phyloP scores from a whole-genome alignment of 495 filamentous ascomycete genomes.

The Neurospora discreta region DNA sequence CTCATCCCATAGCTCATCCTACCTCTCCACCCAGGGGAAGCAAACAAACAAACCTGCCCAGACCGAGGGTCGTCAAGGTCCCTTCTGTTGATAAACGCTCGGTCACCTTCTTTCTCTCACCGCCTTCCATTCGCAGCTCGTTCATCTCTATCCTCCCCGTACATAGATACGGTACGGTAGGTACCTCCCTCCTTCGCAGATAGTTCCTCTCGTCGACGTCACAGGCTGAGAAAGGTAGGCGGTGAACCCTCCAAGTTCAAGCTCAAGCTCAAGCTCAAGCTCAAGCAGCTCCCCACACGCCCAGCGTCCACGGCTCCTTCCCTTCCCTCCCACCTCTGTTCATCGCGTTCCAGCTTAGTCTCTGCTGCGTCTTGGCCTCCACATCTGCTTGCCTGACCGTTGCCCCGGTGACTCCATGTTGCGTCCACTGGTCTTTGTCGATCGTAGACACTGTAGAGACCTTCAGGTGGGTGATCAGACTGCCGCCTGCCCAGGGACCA shows the following conservation, averaged over 20 bases:
- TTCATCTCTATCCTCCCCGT: background rate
- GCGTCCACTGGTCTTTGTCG: slow-evolving; percentile 74
- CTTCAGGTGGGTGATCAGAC: slow-evolving; percentile 67
- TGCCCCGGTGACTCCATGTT: slow-evolving; percentile 64
- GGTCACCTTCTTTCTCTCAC: background rate
- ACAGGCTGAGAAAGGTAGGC: background rate
- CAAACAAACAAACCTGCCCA: background rate
- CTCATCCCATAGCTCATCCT: background rate
- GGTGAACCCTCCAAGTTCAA: background rate
- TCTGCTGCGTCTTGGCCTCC: slow-evolving; percentile 40
- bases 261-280: slow-evolving; percentile 2
- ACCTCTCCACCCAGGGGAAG: background rate
- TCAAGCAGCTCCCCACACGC: slow-evolving; percentile 51
- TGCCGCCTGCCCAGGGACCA: slow-evolving; percentile 82
- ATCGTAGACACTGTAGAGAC: slow-evolving; percentile 70
- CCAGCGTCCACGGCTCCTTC: slow-evolving; percentile 62
- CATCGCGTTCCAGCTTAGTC: slow-evolving; percentile 49
- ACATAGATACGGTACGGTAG: background rate
- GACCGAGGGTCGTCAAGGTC: background rate
- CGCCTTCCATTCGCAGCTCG: background rate
- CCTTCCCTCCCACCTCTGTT: slow-evolving; percentile 34
- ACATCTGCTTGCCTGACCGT: slow-evolving; percentile 47
- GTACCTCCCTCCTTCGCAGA: background rate
- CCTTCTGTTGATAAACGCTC: background rate
- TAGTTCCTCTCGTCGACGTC: background rate